These are phyloP conservation scores for Candida lessepsii DNA, from an alignment of 805 yeast species.

Conservation along the genomic window DNA sequence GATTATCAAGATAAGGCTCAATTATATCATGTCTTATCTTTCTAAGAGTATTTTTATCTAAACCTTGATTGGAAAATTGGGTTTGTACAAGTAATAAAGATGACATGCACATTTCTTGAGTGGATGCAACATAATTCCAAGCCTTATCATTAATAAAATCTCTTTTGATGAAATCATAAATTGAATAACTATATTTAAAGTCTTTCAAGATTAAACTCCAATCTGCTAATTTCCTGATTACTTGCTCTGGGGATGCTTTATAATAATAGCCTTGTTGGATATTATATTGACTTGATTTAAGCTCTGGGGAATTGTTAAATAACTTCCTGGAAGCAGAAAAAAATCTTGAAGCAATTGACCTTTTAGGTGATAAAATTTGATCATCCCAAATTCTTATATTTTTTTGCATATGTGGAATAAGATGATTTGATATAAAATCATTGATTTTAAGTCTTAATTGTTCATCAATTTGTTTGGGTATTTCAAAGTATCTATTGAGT, in stretches of 20 bases:
- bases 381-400: slow-evolving; percentile 86
- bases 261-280: slow-evolving; percentile 56
- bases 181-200: slow-evolving; percentile 76
- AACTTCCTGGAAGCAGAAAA: slow-evolving; percentile 66
- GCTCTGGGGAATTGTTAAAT: slow-evolving; percentile 29
- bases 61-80: slow-evolving; percentile 32
- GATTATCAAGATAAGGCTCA: slow-evolving; percentile 65
- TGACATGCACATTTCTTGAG: slow-evolving; percentile 85
- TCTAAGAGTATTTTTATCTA: slow-evolving; percentile 40
- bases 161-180: slow-evolving; percentile 77
- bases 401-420: slow-evolving; percentile 83
- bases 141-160: slow-evolving; percentile 78
- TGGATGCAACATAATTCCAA: slow-evolving; percentile 75
- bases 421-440: slow-evolving; percentile 47
- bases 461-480: slow-evolving; percentile 40
- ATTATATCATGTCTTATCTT: slow-evolving; percentile 54
- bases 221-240: slow-evolving; percentile 81
- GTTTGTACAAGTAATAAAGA: slow-evolving; percentile 64
- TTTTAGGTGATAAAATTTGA: slow-evolving; percentile 70
- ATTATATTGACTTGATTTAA: slow-evolving; percentile 38
- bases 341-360: slow-evolving; percentile 70
- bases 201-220: slow-evolving; percentile 91
- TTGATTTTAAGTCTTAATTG: slow-evolving; percentile 39
- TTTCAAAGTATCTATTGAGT: slow-evolving; percentile 7
- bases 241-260: slow-evolving; percentile 65